Evolutionary conservation across 768 basidiomycete genomes (phyloP), one percentile per base, ranked within the genome.

Genomic region (Boletus vermiculosoides): DNA sequence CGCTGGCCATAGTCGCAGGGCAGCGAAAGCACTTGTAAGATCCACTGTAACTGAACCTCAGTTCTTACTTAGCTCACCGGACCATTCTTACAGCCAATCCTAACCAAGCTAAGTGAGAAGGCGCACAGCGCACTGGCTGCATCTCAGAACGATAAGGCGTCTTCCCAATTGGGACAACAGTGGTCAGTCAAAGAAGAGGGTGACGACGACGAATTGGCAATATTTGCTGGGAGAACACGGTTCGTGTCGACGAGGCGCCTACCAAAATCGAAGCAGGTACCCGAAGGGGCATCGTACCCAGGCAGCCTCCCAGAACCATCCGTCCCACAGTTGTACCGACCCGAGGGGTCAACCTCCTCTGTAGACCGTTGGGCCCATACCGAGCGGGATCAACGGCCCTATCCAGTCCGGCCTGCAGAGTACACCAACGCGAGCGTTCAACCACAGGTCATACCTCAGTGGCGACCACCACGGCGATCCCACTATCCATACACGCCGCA

Each of bases 151-250:
- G 79, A 79, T 40, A 66, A 74, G 8, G 51, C 67, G 0, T 62
- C 69, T 10, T 45, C 64, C 0, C 59, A 50, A 59, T 60, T 55
- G 66, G 75, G 81, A 6, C 65, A 78, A 20, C 69, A 77, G 4
- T 85, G 83, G 85, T 75, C 71, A 37, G 71, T 85, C 61, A 79
- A 82, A 52, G 73, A 78, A 55, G 82, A 83, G 48, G 77, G 77
- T 12, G 75, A 72, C 0, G 85, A 67, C 20, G 88, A 90, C 56
- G 88, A 87, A 58, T 74, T 90, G 5, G 76, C 82, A 0, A 86
- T 90, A 44, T 85, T 89, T 63, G 83, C 86, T 0, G 88, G 88
- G 5, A 81, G 82, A 56, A 86, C 82, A 0, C 77, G 83, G 10
- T 81, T 90, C 40, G 80, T 88, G 15, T 80, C 83, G 3, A 72